phyloP scores from a whole-genome alignment of 805 yeast species.

The Kuraishia floccosa region DNA sequence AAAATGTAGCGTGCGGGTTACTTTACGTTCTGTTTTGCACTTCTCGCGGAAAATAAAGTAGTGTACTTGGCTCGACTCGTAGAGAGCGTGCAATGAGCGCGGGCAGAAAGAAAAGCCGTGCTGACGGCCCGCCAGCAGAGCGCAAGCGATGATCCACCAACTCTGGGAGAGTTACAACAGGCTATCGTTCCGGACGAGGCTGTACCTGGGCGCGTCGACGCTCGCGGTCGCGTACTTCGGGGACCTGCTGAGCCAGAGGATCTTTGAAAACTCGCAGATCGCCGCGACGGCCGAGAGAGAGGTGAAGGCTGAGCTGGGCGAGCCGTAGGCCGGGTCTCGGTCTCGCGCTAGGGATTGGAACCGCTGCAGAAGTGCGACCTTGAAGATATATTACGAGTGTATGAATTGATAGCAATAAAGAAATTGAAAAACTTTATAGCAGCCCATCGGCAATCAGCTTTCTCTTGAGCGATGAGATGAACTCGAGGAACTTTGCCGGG shows the following conservation, averaged over 20 bases:
- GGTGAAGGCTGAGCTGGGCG: slow-evolving; percentile 14
- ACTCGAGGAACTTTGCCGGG: slow-evolving; percentile 68
- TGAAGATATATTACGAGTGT: too few species aligned
- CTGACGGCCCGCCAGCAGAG: too few species aligned
- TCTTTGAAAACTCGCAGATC: slow-evolving; percentile 17
- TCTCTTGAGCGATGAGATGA: slow-evolving; percentile 47
- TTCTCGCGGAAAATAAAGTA: too few species aligned
- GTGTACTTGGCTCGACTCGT: too few species aligned
- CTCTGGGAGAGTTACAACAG: slow-evolving; percentile 10
- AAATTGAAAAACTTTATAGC: too few species aligned
- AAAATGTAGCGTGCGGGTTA: slow-evolving; percentile 18
- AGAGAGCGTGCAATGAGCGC: too few species aligned
- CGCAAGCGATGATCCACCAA: neutral
- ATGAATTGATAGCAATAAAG: too few species aligned
- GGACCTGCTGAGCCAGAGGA: slow-evolving; percentile 14
- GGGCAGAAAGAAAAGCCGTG: too few species aligned
- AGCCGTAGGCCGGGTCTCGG: too few species aligned
- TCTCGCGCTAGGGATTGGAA: too few species aligned
- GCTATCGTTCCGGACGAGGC: slow-evolving; percentile 15
- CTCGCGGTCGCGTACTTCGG: slow-evolving; percentile 18
- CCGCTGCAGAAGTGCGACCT: too few species aligned
- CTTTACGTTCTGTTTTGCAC: too few species aligned
- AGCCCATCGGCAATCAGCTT: slow-evolving; percentile 11
- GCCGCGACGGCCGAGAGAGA: slow-evolving; percentile 19
- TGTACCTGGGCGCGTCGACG: slow-evolving; percentile 19